Evolutionary conservation across 441 rosid genomes (phyloP).

Genomic region (Mallotus japonicus): DNA sequence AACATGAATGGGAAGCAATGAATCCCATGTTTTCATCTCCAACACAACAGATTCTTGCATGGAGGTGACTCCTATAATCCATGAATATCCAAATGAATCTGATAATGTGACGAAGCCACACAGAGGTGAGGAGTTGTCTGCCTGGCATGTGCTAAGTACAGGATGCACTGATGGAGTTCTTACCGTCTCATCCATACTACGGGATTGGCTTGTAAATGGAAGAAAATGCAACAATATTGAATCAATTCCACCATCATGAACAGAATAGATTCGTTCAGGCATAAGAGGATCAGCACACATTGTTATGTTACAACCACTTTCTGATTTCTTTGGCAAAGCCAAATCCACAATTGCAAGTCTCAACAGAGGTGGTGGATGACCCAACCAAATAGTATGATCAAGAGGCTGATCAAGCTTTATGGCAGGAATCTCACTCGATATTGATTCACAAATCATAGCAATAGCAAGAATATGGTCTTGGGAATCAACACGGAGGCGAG

Average conservation of each 20-base stretch:
- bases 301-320: constrained; percentile 44
- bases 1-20: constrained; percentile 65
- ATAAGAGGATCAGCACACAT: constrained; percentile 68
- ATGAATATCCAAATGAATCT: constrained; percentile 85
- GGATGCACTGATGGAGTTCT: constrained; percentile 85
- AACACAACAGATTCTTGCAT: constrained; percentile 71
- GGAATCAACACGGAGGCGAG: constrained; percentile 68
- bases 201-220: constrained; percentile 82
- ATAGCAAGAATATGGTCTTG: constrained; percentile 55
- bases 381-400: constrained; percentile 77
- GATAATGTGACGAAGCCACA: constrained; percentile 66
- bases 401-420: constrained; percentile 55
- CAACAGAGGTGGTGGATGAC: constrained; percentile 85
- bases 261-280: constrained; percentile 75
- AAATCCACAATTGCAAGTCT: constrained; percentile 90
- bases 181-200: constrained; percentile 65
- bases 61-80: constrained; percentile 74
- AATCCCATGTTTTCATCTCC: constrained; percentile 85
- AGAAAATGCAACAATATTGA: constrained; percentile 87
- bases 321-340: constrained; percentile 66
- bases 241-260: constrained; percentile 87
- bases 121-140: constrained; percentile 53
- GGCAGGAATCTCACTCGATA: constrained; percentile 38
- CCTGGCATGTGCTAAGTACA: constrained; percentile 79
- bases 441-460: constrained; percentile 92